A percentile compares a stretch with the other conserved stretches of the same genome.
Conservation (phyloP, 176 grass and related monocot genomes). For the Rhynchospora breviuscula region DNA sequence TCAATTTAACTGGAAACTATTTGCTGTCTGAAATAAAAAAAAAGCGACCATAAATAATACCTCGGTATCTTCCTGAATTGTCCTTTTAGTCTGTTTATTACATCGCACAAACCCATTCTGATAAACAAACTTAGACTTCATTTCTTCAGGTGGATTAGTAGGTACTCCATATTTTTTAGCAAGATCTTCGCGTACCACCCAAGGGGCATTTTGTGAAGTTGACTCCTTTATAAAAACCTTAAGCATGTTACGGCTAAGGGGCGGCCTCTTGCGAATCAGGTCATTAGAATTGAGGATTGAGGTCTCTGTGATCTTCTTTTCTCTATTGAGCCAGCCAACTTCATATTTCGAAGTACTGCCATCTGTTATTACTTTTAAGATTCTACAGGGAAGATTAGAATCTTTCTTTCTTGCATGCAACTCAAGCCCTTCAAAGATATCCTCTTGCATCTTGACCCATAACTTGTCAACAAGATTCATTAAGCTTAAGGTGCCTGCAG, state of each 20-base stretch:
- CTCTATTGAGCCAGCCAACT: constrained; percentile 72
- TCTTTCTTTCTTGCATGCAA: constrained; percentile 58
- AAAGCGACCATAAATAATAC: constrained; percentile 11
- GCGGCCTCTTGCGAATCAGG: constrained; percentile 54
- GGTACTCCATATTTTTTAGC: constrained; percentile 57
- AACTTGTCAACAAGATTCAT: constrained; percentile 60
- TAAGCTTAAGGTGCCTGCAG: constrained; percentile 68
- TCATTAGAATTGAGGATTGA: constrained; percentile 56
- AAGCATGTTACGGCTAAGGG: constrained; percentile 44
- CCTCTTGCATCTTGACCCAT: constrained; percentile 42
- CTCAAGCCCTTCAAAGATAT: constrained; percentile 73
- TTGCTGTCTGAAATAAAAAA: constrained; percentile 7
- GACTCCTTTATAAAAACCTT: constrained; percentile 71
- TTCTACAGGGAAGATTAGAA: constrained; percentile 55
- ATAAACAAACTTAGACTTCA: constrained; percentile 44
- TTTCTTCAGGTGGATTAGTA: constrained; percentile 50
- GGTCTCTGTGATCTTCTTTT: constrained; percentile 45
- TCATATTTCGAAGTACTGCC: constrained; percentile 36
- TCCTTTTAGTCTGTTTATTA: constrained; percentile 24
- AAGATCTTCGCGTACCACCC: constrained; percentile 68
- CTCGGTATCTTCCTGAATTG: neutral
- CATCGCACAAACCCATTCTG: constrained; percentile 27
- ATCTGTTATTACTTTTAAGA: constrained; percentile 55
- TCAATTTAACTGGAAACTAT: constrained; percentile 28
- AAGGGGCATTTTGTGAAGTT: constrained; percentile 55